These are phyloP conservation scores for Amylostereum areolatum DNA, from an alignment of 1,284 basidiomycete species.

Conservation along the genomic window DNA sequence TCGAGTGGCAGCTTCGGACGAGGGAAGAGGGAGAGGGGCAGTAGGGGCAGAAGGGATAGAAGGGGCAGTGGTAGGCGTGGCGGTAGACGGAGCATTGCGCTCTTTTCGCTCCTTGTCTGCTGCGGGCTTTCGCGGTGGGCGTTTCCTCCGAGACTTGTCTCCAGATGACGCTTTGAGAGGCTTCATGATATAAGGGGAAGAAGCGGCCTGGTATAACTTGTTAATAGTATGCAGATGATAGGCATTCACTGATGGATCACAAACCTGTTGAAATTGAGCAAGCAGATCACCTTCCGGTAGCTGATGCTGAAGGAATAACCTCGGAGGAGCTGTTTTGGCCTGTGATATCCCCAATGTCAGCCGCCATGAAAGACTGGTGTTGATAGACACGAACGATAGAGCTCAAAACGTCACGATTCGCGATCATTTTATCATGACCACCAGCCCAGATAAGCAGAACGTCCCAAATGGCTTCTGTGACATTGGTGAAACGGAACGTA, in stretches of 20 bases:
- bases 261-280: constrained; percentile 51
- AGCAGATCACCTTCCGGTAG: constrained; percentile 50
- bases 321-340: constrained; percentile 30
- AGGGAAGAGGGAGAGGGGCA: no score
- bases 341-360: constrained; percentile 9
- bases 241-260: constrained; percentile 9
- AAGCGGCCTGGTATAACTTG: constrained; percentile 35
- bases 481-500: constrained; percentile 40
- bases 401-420: constrained; percentile 35
- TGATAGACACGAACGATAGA: constrained; percentile 33
- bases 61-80: no score
- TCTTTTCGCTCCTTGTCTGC: no score
- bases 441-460: constrained; percentile 54
- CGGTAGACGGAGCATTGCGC: no score
- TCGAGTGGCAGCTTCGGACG: no score
- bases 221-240: background rate
- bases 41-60: no score
- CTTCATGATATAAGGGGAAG: constrained; percentile 46
- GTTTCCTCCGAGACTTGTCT: constrained; percentile 20
- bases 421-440: constrained; percentile 36
- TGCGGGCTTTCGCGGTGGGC: no score
- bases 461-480: constrained; percentile 44
- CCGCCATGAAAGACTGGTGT: background rate
- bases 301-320: constrained; percentile 51
- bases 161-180: constrained; percentile 35